Base-by-base conservation (phyloP, 129 eudicot genomes). In the Arctium minus region DNA sequence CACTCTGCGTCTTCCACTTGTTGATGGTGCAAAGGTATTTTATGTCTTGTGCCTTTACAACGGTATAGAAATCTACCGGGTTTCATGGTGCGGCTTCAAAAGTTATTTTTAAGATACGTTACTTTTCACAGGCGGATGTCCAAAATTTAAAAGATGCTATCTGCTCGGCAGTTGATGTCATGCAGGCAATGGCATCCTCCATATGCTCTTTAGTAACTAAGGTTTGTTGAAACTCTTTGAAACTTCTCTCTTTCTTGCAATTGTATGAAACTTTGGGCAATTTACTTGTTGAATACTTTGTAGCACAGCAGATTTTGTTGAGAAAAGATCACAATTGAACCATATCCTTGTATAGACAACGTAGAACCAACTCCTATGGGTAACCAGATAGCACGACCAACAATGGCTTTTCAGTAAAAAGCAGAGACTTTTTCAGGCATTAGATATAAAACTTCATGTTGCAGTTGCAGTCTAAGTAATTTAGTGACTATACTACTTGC, bases 111-210 rank as follows among this genome's bases (percentile, higher is more conserved):
- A 13, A 78, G 48, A 44, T 15, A 42, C 65, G 29, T 53, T 83
- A 62, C 81, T 50, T 79, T 53, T 84, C 18, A 79, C 94, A 96
- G 99, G 92, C 82, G 31, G 96, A 96, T 85, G 81, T 85, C 71
- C 90, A 78, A 80, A 84, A 86, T 72, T 80, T 96, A 70, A 86
- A 90, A 86, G 92, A 90, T 81, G 93, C 99, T 40, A 87, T 96
- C 15, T 69, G 86, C 80, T 91, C 97, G 40, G 95, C 99, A 22
- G 92, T 85, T 83, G 98, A 91, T 84, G 92, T 93, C 70, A 90
- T 96, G 98, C 98, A 91, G 67, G 70, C 90, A 37, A 91, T 93
- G 92, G 86, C 89, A 75, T 91, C 93, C 72, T 91, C 94, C 33
- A 83, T 90, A 64, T 83, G 89, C 84, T 81, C 92, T 84, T 87